These are phyloP conservation scores for Calamus simplicifolius DNA, from an alignment of 176 grass and related monocot species.

Conservation along the genomic window DNA sequence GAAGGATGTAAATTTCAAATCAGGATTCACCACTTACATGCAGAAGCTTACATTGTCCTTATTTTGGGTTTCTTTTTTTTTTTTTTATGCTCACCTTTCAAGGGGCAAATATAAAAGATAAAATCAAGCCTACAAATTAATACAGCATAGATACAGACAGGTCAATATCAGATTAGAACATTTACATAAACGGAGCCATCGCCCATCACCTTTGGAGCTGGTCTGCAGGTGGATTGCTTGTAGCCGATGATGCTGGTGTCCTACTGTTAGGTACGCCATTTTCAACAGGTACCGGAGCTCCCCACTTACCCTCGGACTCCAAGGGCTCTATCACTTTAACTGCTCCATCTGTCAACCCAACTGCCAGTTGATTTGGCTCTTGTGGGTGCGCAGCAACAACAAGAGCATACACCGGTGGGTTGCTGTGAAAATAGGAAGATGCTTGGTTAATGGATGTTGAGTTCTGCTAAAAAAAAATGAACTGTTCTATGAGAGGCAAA, in stretches of 20 bases:
- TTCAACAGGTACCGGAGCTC: slow-evolving; percentile 34
- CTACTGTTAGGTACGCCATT: slow-evolving; percentile 60
- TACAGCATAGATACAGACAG: neutral
- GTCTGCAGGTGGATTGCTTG: slow-evolving; percentile 50
- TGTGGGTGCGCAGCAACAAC: slow-evolving; percentile 65
- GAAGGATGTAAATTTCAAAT: neutral
- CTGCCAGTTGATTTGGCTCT: slow-evolving; percentile 84
- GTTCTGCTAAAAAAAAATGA: too few relatives aligned
- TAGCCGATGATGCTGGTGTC: slow-evolving; percentile 35
- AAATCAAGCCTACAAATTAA: slow-evolving; percentile 2
- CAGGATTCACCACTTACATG: slow-evolving; percentile 1
- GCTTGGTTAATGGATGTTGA: neutral
- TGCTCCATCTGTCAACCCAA: slow-evolving; percentile 72
- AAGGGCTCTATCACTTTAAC: slow-evolving; percentile 84
- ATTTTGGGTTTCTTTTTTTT: neutral
- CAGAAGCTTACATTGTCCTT: slow-evolving; percentile 3
- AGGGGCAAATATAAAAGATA: neutral
- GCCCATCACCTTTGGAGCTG: slow-evolving; percentile 64
- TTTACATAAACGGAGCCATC: slow-evolving; percentile 1
- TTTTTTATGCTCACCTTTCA: neutral
- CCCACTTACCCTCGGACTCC: slow-evolving; percentile 80
- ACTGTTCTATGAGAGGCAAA: too few relatives aligned
- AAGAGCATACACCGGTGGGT: slow-evolving; percentile 42
- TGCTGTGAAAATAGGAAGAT: slow-evolving; percentile 46
- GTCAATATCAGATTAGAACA: slow-evolving; percentile 1